A percentile compares a stretch with the other conserved stretches of the same genome.
These are phyloP conservation scores for Liriodendron chinense DNA, from an alignment of 164 flowering plant species.

Conservation along the genomic window DNA sequence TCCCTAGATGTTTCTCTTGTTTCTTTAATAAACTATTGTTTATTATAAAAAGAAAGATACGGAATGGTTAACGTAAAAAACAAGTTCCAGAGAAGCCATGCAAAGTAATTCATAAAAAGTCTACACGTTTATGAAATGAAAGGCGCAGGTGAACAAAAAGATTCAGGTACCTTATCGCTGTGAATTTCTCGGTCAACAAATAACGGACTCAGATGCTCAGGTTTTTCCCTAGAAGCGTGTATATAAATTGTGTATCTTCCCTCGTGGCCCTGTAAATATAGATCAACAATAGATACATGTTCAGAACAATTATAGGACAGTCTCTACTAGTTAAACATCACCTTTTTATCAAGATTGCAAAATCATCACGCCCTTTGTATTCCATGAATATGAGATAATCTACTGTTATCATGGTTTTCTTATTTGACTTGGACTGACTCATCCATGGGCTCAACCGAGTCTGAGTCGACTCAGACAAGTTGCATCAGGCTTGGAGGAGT, in stretches of 20 bases:
- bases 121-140: neutral
- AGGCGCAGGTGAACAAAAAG: neutral
- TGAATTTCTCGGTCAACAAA: conserved; percentile 64
- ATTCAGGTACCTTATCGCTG: conserved; percentile 56
- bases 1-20: too few relatives aligned
- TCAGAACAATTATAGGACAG: neutral
- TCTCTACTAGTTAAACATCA: neutral
- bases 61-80: neutral
- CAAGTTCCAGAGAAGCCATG: neutral
- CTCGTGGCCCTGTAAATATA: conserved; percentile 71
- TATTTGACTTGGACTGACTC: too few relatives aligned
- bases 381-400: neutral
- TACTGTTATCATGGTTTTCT: neutral
- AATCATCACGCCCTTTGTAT: neutral
- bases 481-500: neutral
- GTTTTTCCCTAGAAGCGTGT: conserved; percentile 82
- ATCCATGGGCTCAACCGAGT: too few relatives aligned
- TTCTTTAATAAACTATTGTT: too few relatives aligned
- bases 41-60: too few relatives aligned
- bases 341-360: neutral
- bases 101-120: neutral
- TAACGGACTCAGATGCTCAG: conserved; percentile 67
- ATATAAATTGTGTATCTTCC: conserved; percentile 79
- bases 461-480: neutral
- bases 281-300: neutral